Base-by-base conservation (phyloP, 1,139 yeast genomes). In the Candida albicans region DNA sequence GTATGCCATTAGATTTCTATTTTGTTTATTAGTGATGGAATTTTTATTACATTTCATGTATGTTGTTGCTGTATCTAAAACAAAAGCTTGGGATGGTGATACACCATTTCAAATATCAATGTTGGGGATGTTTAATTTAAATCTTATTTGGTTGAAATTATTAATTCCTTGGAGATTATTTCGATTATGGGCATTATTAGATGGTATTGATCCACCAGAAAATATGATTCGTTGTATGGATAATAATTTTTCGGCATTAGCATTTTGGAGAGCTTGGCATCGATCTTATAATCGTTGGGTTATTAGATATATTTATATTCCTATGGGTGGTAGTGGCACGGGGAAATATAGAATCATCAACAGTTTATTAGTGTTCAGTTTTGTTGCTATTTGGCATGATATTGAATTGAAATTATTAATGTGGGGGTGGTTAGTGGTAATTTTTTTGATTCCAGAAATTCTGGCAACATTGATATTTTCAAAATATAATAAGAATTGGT, bases 191-290 rank as follows among this genome's bases (percentile, higher is more conserved):
- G 79, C 95, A 8, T 68, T 95, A 50, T 57, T 88, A 13, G 99
- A 95, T 64, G 89, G 89, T 0, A 88, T 93, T 44, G 99, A 93
- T 59, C 89, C 98, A 0, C 98, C 99, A 1, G 99, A 95, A 61
- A 95, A 95, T 58, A 95, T 95, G 99, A 82, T 95, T 46, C 74
- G 99, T 46, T 91, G 99, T 60, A 89, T 95, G 81, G 87, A 89
- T 62, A 89, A 95, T 64, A 95, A 93, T 64, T 93, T 85, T 62
- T 86, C 96, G 24, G 95, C 97, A 0, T 65, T 88, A 49, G 90
- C 95, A 9, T 95, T 95, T 62, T 95, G 99, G 99, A 78, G 99
- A 58, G 95, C 97, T 2, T 95, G 99, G 99, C 99, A 95, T 62
- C 77, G 98, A 55, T 86, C 96, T 34, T 95, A 73, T 67, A 91